phyloP scores from a whole-genome alignment of 1,139 yeast genomes.

The Pichia sp. region DNA sequence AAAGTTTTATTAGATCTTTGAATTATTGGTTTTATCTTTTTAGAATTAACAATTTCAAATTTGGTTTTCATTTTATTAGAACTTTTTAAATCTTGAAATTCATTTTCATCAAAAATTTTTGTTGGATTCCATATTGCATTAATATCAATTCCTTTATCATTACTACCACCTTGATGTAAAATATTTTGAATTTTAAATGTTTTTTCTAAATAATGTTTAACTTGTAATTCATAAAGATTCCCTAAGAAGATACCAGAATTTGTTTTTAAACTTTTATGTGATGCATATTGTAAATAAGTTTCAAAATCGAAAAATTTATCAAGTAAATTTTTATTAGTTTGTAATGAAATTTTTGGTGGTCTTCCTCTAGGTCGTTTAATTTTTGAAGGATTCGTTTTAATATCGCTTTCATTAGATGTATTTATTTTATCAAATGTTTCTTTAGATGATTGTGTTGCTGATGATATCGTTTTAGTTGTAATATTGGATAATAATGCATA shows the following conservation, averaged over 20 bases:
- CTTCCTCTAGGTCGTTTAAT: conserved; percentile 14
- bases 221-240: conserved; percentile 58
- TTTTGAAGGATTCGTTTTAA: too few relatives aligned
- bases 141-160: conserved; percentile 70
- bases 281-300: conserved; percentile 31
- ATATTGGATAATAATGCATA: conserved; percentile 6
- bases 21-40: conserved; percentile 27
- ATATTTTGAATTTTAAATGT: conserved; percentile 36
- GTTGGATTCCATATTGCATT: conserved; percentile 53
- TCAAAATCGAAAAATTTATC: conserved; percentile 7
- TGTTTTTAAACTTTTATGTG: conserved; percentile 26
- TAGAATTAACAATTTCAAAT: conserved; percentile 22
- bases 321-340: background rate
- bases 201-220: conserved; percentile 41
- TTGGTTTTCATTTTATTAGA: background rate
- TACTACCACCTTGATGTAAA: conserved; percentile 56
- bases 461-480: background rate
- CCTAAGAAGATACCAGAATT: conserved; percentile 57
- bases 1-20: conserved; percentile 16
- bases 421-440: too few relatives aligned
- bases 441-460: too few relatives aligned
- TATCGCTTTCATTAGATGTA: too few relatives aligned
- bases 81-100: too few relatives aligned
- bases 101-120: conserved; percentile 13
- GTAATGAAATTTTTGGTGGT: conserved; percentile 2